phyloP scores from a whole-genome alignment of 1,284 basidiomycete species.

The Cryptococcus sp. region DNA sequence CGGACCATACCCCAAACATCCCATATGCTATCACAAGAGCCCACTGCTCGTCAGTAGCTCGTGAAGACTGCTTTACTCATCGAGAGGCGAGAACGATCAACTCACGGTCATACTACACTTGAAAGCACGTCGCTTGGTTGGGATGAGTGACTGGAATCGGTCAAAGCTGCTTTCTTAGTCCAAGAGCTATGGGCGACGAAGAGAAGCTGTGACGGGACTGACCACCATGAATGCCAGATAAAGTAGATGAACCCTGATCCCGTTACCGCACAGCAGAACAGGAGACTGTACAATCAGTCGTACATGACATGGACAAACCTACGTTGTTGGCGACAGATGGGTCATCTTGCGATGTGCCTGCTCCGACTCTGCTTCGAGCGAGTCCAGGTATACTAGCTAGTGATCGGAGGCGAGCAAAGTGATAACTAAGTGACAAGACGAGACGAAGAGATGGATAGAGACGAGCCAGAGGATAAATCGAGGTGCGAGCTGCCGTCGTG shows the following conservation, averaged over 20 bases:
- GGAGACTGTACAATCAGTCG: not conserved
- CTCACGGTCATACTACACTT: conserved; percentile 10
- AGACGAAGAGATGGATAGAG: too few relatives aligned
- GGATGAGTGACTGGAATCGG: conserved; percentile 5
- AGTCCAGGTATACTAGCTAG: too few relatives aligned
- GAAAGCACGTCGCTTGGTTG: conserved; percentile 8
- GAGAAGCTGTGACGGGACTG: not conserved
- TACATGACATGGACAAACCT: not conserved
- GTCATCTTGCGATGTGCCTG: conserved; percentile 1
- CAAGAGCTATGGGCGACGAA: not conserved
- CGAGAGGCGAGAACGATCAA: too few relatives aligned
- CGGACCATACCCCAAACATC: conserved; percentile 5
- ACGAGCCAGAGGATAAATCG: too few relatives aligned
- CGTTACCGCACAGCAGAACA: not conserved
- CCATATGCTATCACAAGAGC: conserved; percentile 1
- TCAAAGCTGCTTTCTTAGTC: conserved; percentile 3
- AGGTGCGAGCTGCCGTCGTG: too few relatives aligned
- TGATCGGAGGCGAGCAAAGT: too few relatives aligned
- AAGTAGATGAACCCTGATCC: conserved; percentile 1
- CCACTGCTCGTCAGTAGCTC: conserved; percentile 8
- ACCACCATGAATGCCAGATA: conserved; percentile 5
- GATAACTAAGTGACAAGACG: too few relatives aligned
- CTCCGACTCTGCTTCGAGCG: too few relatives aligned
- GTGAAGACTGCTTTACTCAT: too few relatives aligned
- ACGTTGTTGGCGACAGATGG: conserved; percentile 5